These are phyloP conservation scores for Clonostachys sp. DNA, from an alignment of 2,329 filamentous ascomycete species.

Conservation along the genomic window DNA sequence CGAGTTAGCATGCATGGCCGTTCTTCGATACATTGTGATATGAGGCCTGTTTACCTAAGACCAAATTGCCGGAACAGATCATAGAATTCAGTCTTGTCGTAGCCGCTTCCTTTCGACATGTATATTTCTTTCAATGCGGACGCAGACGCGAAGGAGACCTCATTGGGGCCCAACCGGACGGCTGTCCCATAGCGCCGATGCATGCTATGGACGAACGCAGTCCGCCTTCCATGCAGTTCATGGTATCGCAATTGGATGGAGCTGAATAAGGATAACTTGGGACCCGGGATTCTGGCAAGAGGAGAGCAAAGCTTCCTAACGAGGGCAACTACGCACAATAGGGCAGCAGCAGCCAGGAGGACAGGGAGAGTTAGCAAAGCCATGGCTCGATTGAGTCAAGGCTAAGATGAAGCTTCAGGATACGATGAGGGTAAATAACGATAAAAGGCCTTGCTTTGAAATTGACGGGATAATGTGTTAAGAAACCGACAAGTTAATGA, in stretches of 20 bases:
- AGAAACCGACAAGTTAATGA: too few species aligned
- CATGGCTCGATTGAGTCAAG: too few species aligned
- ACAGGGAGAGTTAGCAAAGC: slow-evolving; percentile 1
- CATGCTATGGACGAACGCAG: slow-evolving; percentile 48
- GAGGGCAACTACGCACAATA: slow-evolving; percentile 16
- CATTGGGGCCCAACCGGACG: slow-evolving; percentile 52
- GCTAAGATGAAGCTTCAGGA: too few species aligned
- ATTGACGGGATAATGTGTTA: too few species aligned
- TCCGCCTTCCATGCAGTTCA: slow-evolving; percentile 48
- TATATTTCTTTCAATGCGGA: slow-evolving; percentile 60
- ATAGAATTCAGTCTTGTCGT: slow-evolving; percentile 63
- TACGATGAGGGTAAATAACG: too few species aligned
- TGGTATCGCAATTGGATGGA: slow-evolving; percentile 48
- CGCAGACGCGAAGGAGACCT: slow-evolving; percentile 54
- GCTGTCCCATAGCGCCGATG: slow-evolving; percentile 52
- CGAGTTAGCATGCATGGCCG: slow-evolving; percentile 32
- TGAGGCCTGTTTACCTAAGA: too few species aligned
- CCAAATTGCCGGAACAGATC: slow-evolving; percentile 37
- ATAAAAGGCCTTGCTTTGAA: too few species aligned
- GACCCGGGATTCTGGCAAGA: slow-evolving; percentile 39
- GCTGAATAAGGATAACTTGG: slow-evolving; percentile 40
- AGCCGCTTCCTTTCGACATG: slow-evolving; percentile 55
- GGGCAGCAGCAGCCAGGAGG: slow-evolving; percentile 11
- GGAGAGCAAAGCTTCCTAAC: slow-evolving; percentile 22
- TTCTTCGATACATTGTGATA: too few species aligned